A percentile compares a stretch with the other conserved stretches of the same genome.
These are phyloP conservation scores for Trametes villosa DNA, from an alignment of 768 basidiomycete genomes.

Conservation along the genomic window DNA sequence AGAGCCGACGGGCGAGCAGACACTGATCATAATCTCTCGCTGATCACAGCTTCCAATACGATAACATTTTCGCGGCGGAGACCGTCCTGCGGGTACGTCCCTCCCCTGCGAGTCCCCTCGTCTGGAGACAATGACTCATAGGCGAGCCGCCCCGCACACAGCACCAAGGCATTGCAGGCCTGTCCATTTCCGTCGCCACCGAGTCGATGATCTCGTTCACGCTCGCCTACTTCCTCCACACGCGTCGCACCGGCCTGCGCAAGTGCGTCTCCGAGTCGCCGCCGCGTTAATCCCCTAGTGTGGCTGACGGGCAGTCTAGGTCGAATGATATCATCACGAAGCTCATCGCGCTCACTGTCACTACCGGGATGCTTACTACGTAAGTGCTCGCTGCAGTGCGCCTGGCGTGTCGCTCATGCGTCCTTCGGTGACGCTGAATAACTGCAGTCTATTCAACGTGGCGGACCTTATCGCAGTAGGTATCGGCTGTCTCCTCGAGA, in stretches of 20 bases:
- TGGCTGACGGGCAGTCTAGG: too few species aligned
- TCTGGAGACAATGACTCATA: too few species aligned
- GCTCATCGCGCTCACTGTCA: conserved; percentile 1
- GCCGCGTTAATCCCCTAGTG: neutral
- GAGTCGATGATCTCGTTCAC: neutral
- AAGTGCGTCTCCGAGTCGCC: neutral
- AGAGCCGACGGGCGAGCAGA: too few species aligned
- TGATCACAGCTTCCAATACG: too few species aligned
- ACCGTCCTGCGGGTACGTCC: too few species aligned
- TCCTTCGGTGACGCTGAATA: neutral
- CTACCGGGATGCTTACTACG: conserved; percentile 5
- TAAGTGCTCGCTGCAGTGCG: neutral
- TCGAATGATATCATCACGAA: conserved; percentile 8
- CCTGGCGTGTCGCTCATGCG: neutral
- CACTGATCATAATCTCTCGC: too few species aligned
- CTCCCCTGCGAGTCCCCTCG: too few species aligned
- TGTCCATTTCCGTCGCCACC: neutral
- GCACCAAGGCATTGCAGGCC: neutral
- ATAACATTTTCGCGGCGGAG: too few species aligned
- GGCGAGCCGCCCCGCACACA: too few species aligned
- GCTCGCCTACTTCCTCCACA: neutral
- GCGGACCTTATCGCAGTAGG: neutral
- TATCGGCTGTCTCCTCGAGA: neutral
- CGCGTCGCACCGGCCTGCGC: neutral
- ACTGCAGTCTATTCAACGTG: neutral